Evolutionary conservation across 2,329 filamentous ascomycete species (phyloP).

Genomic region (Pseudophaeomoniella oleicola): DNA sequence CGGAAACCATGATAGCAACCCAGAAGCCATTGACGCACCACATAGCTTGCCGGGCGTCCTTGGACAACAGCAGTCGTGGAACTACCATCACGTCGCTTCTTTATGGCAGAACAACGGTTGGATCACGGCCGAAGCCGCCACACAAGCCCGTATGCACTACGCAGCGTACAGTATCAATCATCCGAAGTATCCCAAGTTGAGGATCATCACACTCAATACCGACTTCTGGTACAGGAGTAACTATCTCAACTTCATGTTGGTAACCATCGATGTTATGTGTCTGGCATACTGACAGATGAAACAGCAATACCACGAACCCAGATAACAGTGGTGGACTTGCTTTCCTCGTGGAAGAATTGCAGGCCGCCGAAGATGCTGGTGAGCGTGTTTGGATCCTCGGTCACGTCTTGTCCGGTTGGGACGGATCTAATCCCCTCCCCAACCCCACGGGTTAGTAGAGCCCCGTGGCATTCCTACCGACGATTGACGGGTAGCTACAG

Average conservation of each 20-base stretch:
- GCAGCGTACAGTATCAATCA: conserved; percentile 38
- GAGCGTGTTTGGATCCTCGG: conserved; percentile 42
- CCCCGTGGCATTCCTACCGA: conserved; percentile 1
- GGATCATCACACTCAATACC: conserved; percentile 39
- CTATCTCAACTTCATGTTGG: conserved; percentile 22
- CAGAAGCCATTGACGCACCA: conserved; percentile 37
- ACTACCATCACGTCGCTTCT: conserved; percentile 39
- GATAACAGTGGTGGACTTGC: conserved; percentile 34
- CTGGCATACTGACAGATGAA: conserved; percentile 26
- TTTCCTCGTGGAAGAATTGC: conserved; percentile 37
- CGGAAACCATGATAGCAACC: conserved; percentile 43
- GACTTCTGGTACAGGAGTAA: conserved; percentile 33
- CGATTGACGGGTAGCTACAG: conserved; percentile 24
- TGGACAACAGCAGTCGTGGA: conserved; percentile 43
- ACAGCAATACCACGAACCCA: conserved; percentile 36
- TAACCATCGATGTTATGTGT: background rate
- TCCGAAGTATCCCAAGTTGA: conserved; percentile 33
- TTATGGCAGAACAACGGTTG: conserved; percentile 43
- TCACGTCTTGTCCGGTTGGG: conserved; percentile 42
- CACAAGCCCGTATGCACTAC: conserved; percentile 37
- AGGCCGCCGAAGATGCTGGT: conserved; percentile 35
- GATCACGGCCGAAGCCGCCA: conserved; percentile 30
- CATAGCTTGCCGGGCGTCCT: conserved; percentile 37
- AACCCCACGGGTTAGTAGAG: conserved; percentile 38
- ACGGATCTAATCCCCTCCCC: conserved; percentile 37